phyloP scores from a whole-genome alignment of 2,329 filamentous ascomycete species.

The Remersonia thermophila region DNA sequence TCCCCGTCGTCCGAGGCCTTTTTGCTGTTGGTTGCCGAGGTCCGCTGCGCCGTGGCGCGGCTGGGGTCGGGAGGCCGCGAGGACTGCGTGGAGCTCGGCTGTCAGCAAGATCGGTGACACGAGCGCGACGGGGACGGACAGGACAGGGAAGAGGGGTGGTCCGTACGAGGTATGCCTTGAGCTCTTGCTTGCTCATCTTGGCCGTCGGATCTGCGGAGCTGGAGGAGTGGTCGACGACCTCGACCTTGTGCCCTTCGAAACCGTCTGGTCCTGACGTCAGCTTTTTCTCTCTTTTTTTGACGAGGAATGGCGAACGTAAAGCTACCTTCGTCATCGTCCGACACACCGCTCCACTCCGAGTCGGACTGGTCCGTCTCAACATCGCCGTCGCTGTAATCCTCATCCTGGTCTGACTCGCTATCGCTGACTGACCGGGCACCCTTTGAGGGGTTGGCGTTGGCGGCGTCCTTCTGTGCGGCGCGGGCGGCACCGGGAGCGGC shows the following conservation, averaged over 20 bases:
- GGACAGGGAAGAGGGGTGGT: background rate
- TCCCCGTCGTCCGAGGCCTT: constrained; percentile 20
- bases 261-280: constrained; percentile 1
- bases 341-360: constrained; percentile 8
- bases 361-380: constrained; percentile 7
- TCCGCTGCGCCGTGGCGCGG: constrained; percentile 9
- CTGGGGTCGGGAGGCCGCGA: constrained; percentile 34
- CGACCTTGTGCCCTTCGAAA: constrained; percentile 27
- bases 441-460: constrained; percentile 10
- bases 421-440: constrained; percentile 16
- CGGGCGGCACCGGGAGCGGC: constrained; percentile 16
- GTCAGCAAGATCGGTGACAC: too few species aligned
- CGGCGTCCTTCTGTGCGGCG: constrained; percentile 23
- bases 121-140: constrained; percentile 5
- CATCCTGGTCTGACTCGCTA: constrained; percentile 3
- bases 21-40: constrained; percentile 15
- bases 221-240: constrained; percentile 47
- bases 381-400: constrained; percentile 10
- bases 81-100: constrained; percentile 28
- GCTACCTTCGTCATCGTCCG: constrained; percentile 16
- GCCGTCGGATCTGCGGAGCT: constrained; percentile 24
- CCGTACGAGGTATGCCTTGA: constrained; percentile 67
- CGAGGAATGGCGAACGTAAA: background rate
- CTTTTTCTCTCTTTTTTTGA: too few species aligned
- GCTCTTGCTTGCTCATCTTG: constrained; percentile 52